Base-by-base conservation (phyloP, 1,284 basidiomycete genomes). In the Cryptococcus depauperatus region DNA sequence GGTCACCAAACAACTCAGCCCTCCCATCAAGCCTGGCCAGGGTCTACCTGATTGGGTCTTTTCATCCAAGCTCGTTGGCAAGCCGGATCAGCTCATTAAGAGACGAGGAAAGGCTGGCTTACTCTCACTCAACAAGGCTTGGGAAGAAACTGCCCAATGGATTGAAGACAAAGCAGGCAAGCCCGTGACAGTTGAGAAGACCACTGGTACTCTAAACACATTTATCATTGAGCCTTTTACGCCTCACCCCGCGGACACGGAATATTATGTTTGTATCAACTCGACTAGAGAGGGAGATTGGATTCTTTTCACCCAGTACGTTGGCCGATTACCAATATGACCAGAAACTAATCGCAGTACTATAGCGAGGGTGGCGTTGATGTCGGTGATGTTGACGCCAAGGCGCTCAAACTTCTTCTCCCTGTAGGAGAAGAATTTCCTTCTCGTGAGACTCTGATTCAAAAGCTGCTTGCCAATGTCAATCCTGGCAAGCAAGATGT, bases 201-300 rank as follows among this genome's bases (percentile, higher is more conserved):
- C 90, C 50, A 88, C 85, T 16, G 93, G 93, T 53, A 93, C 89
- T 22, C 79, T 98, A 61, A 93, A 85, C 78, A 95, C 84, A 72
- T 98, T 97, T 75, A 95, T 98, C 72, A 81, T 97, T 57, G 93
- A 98, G 75, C 93, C 93, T 28, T 96, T 98, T 82, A 79, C 93
- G 49, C 93, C 93, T 43, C 93, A 98, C 70, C 83, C 87, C 3
- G 81, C 87, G 51, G 78, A 92, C 70, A 87, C 88, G 58, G 93
- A 98, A 71, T 97, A 90, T 76, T 98, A 97, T 73, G 86, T 98
- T 66, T 98, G 93, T 75, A 88, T 98, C 75, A 96, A 85, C 74
- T 97, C 93, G 27, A 81, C 81, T 21, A 87, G 93, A 60, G 87
- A 96, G 68, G 91, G 89, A 51, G 93, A 98, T 70, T 81, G 84